Evolutionary conservation across 345 rosid genomes (phyloP), one percentile per base, ranked within the genome.

Genomic region (Acer yangbiense): DNA sequence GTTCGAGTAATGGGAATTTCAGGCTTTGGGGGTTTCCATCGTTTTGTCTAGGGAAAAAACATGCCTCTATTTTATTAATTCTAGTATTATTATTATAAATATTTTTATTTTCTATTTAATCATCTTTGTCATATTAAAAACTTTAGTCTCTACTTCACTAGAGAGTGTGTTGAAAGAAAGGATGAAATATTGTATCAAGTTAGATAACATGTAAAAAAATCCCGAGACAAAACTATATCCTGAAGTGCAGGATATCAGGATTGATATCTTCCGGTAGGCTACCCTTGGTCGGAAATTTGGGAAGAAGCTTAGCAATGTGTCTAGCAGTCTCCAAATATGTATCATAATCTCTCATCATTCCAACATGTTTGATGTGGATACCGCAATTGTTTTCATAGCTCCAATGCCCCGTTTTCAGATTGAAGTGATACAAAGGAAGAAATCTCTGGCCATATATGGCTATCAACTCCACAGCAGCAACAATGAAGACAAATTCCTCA

Each of bases 401-500:
- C 93, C 93, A 91, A 23, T 20, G 73, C 3, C 95, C 93, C 0
- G 70, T 85, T 70, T 67, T 85, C 17, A 74, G 39, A 57, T 43
- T 66, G 85, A 89, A 86, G 60, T 76, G 73, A 35, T 91, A 91
- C 2, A 87, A 27, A 0, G 87, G 89, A 14, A 88, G 90, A 81
- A 89, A 88, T 29, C 88, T 35, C 65, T 89, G 90, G 20, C 90
- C 93, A 16, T 84, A 85, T 21, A 58, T 35, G 11, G 90, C 87
- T 13, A 79, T 41, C 32, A 88, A 90, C 68, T 90, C 90, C 16
- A 89, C 0, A 4, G 93, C 87, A 0, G 87, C 82, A 0, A 89
- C 73, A 27, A 88, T 85, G 83, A 82, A 91, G 69, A 89, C 88
- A 7, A 88, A 87, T 65, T 88, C 90, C 77, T 86, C 86, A 0